Evolutionary conservation across 108 stramenopile genomes (phyloP), one percentile per base, ranked within the genome.

Genomic region (Nannochloropsis gaditana): DNA sequence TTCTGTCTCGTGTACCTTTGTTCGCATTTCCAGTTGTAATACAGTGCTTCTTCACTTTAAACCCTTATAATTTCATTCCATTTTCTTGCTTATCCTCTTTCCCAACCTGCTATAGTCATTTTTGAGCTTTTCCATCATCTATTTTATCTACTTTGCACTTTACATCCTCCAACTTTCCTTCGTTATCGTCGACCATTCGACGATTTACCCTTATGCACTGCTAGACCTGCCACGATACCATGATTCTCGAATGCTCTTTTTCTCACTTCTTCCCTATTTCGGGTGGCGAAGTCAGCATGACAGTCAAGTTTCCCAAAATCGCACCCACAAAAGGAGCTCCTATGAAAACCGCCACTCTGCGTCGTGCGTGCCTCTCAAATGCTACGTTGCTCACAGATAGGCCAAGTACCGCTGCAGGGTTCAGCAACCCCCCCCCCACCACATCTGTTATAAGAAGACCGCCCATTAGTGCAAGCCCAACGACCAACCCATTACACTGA

Each of bases 401-500:
- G 19, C 59, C 59, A 1, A 6, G 15, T 15, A n/a, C 59, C 3
- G 59, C 59, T 73, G 59, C 59, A 15, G 59, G 59, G 8, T 73
- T 73, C 59, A 73, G n/a, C 19, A 15, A 0, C 59, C 59, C 59
- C 15, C 59, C 59, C 15, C 59, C n/a, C 19, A 73, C 1, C 59
- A 73, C n/a, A 15, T 3, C 59, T 15, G 19, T 73, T 2, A 73
- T n/a, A 2, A 73, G 15, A 15, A 73, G 15, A 15, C 59, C 59
- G 2, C 19, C 59, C 8, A 15, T n/a, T 3, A 73, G 2, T 8
- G 59, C 15, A 15, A 73, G 15, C 19, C 19, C 15, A 15, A 73
- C 59, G 59, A n/a, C 59, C 59, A 73, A 73, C 19, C 59, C 59
- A 73, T 73, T 73, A n/a, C 15, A n/a, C n/a, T 73, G 59, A 73